These are phyloP conservation scores for Stemphylium vesicarium DNA, from an alignment of 2,329 filamentous ascomycete genomes.

Conservation along the genomic window DNA sequence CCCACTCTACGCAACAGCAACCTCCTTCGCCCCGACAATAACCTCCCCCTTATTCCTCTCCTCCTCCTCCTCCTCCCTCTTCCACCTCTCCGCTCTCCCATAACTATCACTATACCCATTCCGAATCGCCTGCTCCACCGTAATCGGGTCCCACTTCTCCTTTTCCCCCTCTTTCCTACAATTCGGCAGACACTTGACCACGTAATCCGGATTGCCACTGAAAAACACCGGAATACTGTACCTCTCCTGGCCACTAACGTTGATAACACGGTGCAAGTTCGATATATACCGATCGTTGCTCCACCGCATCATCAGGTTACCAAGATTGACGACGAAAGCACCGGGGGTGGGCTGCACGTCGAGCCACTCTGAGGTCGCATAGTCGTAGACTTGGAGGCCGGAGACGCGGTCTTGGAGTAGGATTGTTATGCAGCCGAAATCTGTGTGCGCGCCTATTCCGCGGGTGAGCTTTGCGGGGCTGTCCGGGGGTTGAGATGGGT, in stretches of 20 bases:
- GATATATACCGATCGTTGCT: slow-evolving; percentile 52
- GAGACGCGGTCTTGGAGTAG: slow-evolving; percentile 52
- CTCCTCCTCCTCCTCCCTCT: slow-evolving; percentile 43
- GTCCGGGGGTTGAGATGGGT: slow-evolving; percentile 50
- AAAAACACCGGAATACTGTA: slow-evolving; percentile 55
- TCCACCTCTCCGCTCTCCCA: slow-evolving; percentile 51
- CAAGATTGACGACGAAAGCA: slow-evolving; percentile 85
- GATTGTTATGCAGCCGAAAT: slow-evolving; percentile 53
- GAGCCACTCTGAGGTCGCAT: slow-evolving; percentile 72
- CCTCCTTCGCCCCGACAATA: slow-evolving; percentile 13
- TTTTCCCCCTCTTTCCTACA: slow-evolving; percentile 47
- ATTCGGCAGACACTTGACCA: slow-evolving; percentile 53
- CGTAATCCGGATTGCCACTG: slow-evolving; percentile 53
- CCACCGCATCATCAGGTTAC: slow-evolving; percentile 57
- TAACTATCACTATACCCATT: slow-evolving; percentile 54
- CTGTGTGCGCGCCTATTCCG: slow-evolving; percentile 54
- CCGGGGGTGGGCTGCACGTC: slow-evolving; percentile 77
- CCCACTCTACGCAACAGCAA: slow-evolving; percentile 22
- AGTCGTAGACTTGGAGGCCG: slow-evolving; percentile 81
- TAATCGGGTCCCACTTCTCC: slow-evolving; percentile 52
- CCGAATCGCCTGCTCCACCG: slow-evolving; percentile 51
- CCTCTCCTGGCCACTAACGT: slow-evolving; percentile 47
- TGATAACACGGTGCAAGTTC: slow-evolving; percentile 53
- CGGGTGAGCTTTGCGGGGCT: slow-evolving; percentile 46
- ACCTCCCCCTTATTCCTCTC: slow-evolving; percentile 19